Conservation (phyloP, 805 yeast genomes). For the Candida piceae region DNA sequence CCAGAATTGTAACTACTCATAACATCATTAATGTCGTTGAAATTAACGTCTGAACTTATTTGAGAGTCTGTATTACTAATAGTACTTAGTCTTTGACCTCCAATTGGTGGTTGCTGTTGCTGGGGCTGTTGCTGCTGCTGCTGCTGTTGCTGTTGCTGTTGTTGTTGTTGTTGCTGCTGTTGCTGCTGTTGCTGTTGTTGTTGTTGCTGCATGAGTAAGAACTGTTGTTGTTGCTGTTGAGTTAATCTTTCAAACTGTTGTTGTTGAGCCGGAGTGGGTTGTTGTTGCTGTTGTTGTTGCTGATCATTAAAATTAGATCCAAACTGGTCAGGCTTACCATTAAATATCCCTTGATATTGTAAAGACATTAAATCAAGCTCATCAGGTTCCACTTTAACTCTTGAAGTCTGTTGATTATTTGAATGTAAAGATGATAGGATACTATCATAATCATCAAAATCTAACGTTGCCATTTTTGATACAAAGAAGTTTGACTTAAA, state of each 20-base stretch:
- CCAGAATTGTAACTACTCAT: slow-evolving; percentile 27
- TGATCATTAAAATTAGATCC: slow-evolving; percentile 1
- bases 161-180: slow-evolving; percentile 7
- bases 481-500: no score
- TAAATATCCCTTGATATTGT: neutral
- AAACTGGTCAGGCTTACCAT: slow-evolving; percentile 1
- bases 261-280: no score
- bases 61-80: slow-evolving; percentile 18
- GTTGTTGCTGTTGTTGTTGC: slow-evolving; percentile 6
- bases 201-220: neutral
- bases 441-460: slow-evolving; percentile 28
- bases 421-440: slow-evolving; percentile 24
- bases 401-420: neutral
- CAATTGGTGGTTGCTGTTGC: neutral
- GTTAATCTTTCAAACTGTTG: no score
- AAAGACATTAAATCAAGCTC: neutral
- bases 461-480: slow-evolving; percentile 21
- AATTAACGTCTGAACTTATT: slow-evolving; percentile 23
- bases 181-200: slow-evolving; percentile 3
- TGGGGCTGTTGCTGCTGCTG: no score
- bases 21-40: slow-evolving; percentile 29
- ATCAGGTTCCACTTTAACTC: slow-evolving; percentile 1
- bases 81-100: slow-evolving; percentile 14
- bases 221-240: no score
- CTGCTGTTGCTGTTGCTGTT: slow-evolving; percentile 3